Evolutionary conservation across 2,329 filamentous ascomycete genomes (phyloP).

Genomic region (Zymoseptoria passerinii): DNA sequence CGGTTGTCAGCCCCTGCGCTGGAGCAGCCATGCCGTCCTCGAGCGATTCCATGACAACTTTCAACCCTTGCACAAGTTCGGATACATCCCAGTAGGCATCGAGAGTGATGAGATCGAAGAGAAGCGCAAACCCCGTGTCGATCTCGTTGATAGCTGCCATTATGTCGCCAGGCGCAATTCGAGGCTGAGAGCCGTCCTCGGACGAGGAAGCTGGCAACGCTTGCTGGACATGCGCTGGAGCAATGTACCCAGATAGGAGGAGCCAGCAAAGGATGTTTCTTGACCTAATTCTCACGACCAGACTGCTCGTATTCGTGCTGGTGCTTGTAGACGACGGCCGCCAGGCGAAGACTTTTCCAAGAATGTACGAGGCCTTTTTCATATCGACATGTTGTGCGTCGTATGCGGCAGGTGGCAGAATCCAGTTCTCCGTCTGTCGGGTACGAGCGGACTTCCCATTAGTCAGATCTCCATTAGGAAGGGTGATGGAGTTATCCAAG

Average conservation of each 20-base stretch:
- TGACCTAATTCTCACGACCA: conserved; percentile 23
- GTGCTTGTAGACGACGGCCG: conserved; percentile 1
- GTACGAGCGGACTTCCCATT: conserved; percentile 1
- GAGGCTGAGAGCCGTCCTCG: conserved; percentile 32
- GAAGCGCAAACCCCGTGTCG: conserved; percentile 60
- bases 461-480: not conserved
- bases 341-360: conserved; percentile 41
- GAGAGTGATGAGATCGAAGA: conserved; percentile 55
- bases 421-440: conserved; percentile 36
- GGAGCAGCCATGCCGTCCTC: conserved; percentile 32
- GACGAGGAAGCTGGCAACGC: conserved; percentile 22
- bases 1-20: conserved; percentile 7
- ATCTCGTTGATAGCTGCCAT: conserved; percentile 54
- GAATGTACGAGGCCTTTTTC: conserved; percentile 52
- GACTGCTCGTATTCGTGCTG: not conserved
- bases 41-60: conserved; percentile 60
- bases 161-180: conserved; percentile 46
- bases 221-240: conserved; percentile 37
- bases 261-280: conserved; percentile 51
- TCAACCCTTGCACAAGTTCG: conserved; percentile 60
- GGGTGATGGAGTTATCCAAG: conserved; percentile 3
- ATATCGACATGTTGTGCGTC: conserved; percentile 48
- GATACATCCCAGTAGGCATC: conserved; percentile 56
- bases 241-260: conserved; percentile 47
- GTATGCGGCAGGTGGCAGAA: conserved; percentile 27